phyloP scores from a whole-genome alignment of 805 yeast species.

The Barnettozyma pratensis region DNA sequence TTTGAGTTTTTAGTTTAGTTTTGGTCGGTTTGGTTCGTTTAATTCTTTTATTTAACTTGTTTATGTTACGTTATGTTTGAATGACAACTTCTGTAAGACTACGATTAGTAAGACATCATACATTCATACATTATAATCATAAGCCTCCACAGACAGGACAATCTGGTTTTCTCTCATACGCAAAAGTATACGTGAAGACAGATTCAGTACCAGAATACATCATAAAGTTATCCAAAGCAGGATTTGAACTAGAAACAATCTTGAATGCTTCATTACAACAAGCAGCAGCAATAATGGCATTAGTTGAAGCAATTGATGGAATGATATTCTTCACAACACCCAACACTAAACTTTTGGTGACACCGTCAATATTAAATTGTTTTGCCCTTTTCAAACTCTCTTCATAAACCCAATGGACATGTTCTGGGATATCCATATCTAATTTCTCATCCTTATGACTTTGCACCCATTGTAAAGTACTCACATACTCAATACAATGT shows the following conservation, averaged over 20 bases:
- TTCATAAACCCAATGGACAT: slow-evolving; percentile 58
- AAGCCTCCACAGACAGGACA: slow-evolving; percentile 75
- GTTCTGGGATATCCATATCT: slow-evolving; percentile 65
- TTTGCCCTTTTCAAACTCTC: slow-evolving; percentile 55
- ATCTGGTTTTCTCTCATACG: slow-evolving; percentile 50
- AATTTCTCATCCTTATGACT: slow-evolving; percentile 40
- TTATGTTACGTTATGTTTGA: not conserved
- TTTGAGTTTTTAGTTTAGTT: not conserved
- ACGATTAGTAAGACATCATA: not conserved
- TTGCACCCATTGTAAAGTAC: slow-evolving; percentile 68
- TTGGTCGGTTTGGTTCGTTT: not conserved
- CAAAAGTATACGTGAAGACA: slow-evolving; percentile 67
- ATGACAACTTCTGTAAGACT: not conserved
- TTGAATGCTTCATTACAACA: slow-evolving; percentile 86
- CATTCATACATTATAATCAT: not conserved
- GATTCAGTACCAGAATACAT: slow-evolving; percentile 83
- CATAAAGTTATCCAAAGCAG: slow-evolving; percentile 69
- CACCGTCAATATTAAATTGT: slow-evolving; percentile 61
- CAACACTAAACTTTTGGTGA: slow-evolving; percentile 63
- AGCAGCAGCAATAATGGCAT: slow-evolving; percentile 85
- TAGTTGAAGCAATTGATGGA: slow-evolving; percentile 92
- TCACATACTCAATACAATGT: slow-evolving; percentile 91
- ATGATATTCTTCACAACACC: slow-evolving; percentile 91
- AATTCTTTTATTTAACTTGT: not conserved
- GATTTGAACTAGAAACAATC: slow-evolving; percentile 64